Evolutionary conservation across 441 rosid species (phyloP), one percentile per base, ranked within the genome.

Genomic region (Populus hybrid): DNA sequence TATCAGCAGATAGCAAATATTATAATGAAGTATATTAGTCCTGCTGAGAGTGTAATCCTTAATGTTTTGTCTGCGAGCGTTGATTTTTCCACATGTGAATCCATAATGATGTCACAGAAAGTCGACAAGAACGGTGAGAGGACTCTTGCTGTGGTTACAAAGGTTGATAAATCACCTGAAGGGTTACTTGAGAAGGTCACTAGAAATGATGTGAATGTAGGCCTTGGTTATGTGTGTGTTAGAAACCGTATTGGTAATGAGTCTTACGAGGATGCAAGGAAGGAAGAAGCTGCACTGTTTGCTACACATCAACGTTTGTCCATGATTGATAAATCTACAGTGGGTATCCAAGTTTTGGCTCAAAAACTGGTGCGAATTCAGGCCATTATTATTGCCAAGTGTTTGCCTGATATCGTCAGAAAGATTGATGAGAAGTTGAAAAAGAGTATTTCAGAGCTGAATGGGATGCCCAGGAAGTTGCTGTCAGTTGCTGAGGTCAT

Each of bases 191-290:
- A 50, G 57, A 50, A 50, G 57, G 57, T 50, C 57, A 50, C 20
- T 50, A 50, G 57, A 12, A 50, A 50, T 50, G 57, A 50, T 50
- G 57, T 50, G 20, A 46, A 46, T 9, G 85, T 88, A 0, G 88
- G 86, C 8, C 82, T 86, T 0, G 87, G 88, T 16, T 88, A 88
- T 18, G 89, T 85, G 0, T 85, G 89, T 68, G 89, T 86, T 0
- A 86, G 89, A 30, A 86, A 88, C 77, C 82, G 87, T 0, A 75
- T 88, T 26, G 87, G 87, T 0, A 84, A 84, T 2, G 90, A 86
- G 20, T 78, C 86, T 0, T 86, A 77, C 5, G 73, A 80, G 24
- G 84, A 85, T 23, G 89, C 88, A 0, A 64, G 86, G 26, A 8
- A 1, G 10, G 63, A 83, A 69, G 87, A 86, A 53, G 83, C 81